Base-by-base conservation (phyloP, 495 filamentous ascomycete species). In the Coniosporium apollinis region DNA sequence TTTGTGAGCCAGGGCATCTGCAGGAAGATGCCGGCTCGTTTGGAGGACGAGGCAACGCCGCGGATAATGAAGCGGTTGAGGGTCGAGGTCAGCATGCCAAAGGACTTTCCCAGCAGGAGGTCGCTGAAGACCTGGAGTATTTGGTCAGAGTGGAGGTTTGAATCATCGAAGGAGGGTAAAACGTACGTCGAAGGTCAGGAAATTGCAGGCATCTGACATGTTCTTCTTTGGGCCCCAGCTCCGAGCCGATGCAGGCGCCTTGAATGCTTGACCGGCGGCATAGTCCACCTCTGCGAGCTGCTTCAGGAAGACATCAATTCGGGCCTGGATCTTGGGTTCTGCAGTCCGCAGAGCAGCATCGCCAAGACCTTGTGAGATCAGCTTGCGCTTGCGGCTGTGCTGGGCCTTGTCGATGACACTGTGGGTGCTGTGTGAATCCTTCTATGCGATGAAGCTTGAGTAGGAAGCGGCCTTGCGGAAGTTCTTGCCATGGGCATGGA, bases 121-220 rank as follows among this genome's bases (percentile, higher is more conserved):
- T n/a, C n/a, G n/a, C n/a, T n/a, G n/a, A n/a, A n/a, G n/a, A n/a
- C n/a, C n/a, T n/a, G n/a, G n/a, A n/a, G n/a, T n/a, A n/a, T n/a
- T n/a, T n/a, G n/a, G n/a, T n/a, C n/a, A n/a, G n/a, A n/a, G n/a
- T n/a, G n/a, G n/a, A n/a, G n/a, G n/a, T n/a, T n/a, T n/a, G n/a
- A n/a, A n/a, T n/a, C n/a, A n/a, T n/a, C n/a, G n/a, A n/a, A n/a
- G n/a, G n/a, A n/a, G n/a, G n/a, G n/a, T n/a, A n/a, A n/a, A n/a
- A n/a, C n/a, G n/a, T 15, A 81, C 70, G 43, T 85, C 79, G 59
- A 79, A 82, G 30, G 69, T 67, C 8, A 77, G 60, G 55, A 69
- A 80, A 47, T 71, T 76, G 36, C 62, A 64, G 66, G 70, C 78
- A 41, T 71, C 58, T 0, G 71, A 34, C 7, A 44, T 20, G 25